phyloP scores from a whole-genome alignment of 352 stramenopile genomes.

The Achlya hypogyna region DNA sequence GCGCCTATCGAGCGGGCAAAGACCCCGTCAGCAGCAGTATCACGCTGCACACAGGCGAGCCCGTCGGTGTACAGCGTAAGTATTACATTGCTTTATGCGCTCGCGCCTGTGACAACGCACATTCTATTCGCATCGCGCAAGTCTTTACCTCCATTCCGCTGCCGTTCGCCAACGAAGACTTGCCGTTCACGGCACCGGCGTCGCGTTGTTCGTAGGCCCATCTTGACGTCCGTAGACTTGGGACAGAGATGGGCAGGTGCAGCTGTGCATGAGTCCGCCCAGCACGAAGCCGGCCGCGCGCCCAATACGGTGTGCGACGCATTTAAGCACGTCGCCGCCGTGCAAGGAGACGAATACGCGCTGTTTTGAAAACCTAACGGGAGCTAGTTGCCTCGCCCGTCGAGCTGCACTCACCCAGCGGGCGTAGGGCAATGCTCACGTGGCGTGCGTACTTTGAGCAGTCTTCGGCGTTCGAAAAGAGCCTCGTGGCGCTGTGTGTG shows the following conservation, averaged over 20 bases:
- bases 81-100: too few species aligned
- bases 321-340: slow-evolving; percentile 2
- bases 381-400: background rate
- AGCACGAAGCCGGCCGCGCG: slow-evolving; percentile 20
- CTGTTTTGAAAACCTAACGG: slow-evolving; percentile 10
- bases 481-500: slow-evolving; percentile 27
- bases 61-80: too few species aligned
- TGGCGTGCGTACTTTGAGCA: slow-evolving; percentile 27
- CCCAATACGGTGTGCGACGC: slow-evolving; percentile 10
- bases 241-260: slow-evolving; percentile 78
- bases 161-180: background rate
- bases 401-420: background rate
- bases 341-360: slow-evolving; percentile 11
- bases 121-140: background rate
- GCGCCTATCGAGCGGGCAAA: too few species aligned
- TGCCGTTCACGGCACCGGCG: background rate
- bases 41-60: too few species aligned
- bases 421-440: slow-evolving; percentile 19
- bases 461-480: slow-evolving; percentile 23
- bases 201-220: background rate
- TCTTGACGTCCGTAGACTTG: slow-evolving; percentile 33
- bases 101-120: background rate
- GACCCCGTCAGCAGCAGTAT: too few species aligned
- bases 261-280: slow-evolving; percentile 50
- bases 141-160: background rate